A percentile compares a stretch with the other conserved stretches of the same genome.
phyloP scores from a whole-genome alignment of 805 yeast genomes.

The Clavispora phyllophila region DNA sequence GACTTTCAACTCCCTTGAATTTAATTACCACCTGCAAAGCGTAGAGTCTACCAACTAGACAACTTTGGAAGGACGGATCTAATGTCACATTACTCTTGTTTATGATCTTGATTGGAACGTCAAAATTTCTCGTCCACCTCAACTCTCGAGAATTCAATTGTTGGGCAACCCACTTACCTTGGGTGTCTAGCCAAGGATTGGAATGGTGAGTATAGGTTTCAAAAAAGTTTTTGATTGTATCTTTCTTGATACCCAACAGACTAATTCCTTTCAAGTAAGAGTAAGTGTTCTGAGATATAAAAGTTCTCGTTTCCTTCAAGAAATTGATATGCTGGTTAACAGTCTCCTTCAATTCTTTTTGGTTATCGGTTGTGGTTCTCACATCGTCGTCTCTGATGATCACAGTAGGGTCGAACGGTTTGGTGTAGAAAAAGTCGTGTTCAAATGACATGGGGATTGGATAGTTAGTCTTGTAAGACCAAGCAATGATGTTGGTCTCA shows the following conservation, averaged over 20 bases:
- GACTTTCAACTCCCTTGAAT: conserved; percentile 34
- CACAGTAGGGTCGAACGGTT: conserved; percentile 17
- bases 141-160: conserved; percentile 22
- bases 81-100: conserved; percentile 46
- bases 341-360: conserved; percentile 33
- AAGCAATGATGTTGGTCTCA: conserved; percentile 34
- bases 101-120: conserved; percentile 37
- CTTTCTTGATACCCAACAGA: conserved; percentile 35
- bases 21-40: conserved; percentile 44
- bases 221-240: conserved; percentile 34
- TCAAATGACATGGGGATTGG: conserved; percentile 36
- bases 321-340: conserved; percentile 30
- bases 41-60: conserved; percentile 57
- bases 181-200: conserved; percentile 12
- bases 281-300: conserved; percentile 28
- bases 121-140: conserved; percentile 28
- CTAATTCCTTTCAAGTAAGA: conserved; percentile 36
- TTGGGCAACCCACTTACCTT: conserved; percentile 22
- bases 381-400: conserved; percentile 21
- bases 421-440: conserved; percentile 38
- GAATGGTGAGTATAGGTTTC: conserved; percentile 24
- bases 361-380: conserved; percentile 28
- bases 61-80: conserved; percentile 59
- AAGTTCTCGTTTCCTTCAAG: conserved; percentile 28
- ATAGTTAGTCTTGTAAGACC: conserved; percentile 38